Conservation (phyloP, 2,329 filamentous ascomycete genomes). For the Rutstroemia sp. region DNA sequence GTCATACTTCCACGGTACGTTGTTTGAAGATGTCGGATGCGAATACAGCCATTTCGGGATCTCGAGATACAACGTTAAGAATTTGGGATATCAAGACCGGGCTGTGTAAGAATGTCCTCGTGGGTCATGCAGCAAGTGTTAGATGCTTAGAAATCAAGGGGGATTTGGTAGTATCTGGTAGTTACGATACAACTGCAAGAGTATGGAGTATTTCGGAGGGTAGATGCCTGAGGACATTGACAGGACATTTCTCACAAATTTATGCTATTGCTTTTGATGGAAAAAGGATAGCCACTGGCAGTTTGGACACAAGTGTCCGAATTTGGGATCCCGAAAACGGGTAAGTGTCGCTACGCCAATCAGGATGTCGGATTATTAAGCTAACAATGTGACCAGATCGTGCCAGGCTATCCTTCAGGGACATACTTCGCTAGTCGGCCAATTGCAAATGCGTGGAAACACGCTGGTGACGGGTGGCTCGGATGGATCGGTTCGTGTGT, state of each 20-base stretch:
- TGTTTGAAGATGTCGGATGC: slow-evolving; percentile 97
- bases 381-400: slow-evolving; percentile 21
- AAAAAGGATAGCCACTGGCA: slow-evolving; percentile 85
- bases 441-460: slow-evolving; percentile 90
- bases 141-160: slow-evolving; percentile 93
- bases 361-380: slow-evolving; percentile 27
- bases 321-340: slow-evolving; percentile 93
- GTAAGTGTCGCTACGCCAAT: slow-evolving; percentile 39
- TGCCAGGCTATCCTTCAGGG: slow-evolving; percentile 87
- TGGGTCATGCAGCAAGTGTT: slow-evolving; percentile 93
- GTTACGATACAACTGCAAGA: slow-evolving; percentile 92
- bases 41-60: slow-evolving; percentile 92
- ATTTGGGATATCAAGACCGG: slow-evolving; percentile 92
- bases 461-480: slow-evolving; percentile 94
- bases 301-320: slow-evolving; percentile 89
- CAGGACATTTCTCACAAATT: slow-evolving; percentile 96
- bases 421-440: slow-evolving; percentile 92
- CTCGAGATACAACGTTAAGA: slow-evolving; percentile 85
- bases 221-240: slow-evolving; percentile 80
- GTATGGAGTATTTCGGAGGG: slow-evolving; percentile 98
- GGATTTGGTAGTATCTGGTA: slow-evolving; percentile 94
- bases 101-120: slow-evolving; percentile 81
- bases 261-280: slow-evolving; percentile 98
- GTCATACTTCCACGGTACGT: slow-evolving; percentile 92
- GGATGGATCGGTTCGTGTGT: slow-evolving; percentile 91